These are phyloP conservation scores for Onygena corvina DNA, from an alignment of 2,329 filamentous ascomycete species.

Conservation along the genomic window DNA sequence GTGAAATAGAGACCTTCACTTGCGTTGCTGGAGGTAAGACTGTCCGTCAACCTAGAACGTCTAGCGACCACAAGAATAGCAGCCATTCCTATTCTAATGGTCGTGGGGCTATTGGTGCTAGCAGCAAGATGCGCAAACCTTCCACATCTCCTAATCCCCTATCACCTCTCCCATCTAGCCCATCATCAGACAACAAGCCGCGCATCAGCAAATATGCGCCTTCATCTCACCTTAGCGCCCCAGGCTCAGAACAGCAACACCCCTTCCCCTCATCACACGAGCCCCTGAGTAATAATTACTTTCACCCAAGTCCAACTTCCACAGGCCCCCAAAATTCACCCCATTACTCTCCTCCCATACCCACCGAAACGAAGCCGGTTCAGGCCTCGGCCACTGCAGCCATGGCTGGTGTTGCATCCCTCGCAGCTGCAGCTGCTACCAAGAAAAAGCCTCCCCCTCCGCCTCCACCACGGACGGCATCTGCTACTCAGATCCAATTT, in stretches of 20 bases:
- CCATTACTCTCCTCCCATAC: conserved; percentile 9
- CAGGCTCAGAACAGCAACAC: background rate
- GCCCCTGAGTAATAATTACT: conserved; percentile 5
- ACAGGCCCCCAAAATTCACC: background rate
- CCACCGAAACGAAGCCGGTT: background rate
- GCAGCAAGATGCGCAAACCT: conserved; percentile 26
- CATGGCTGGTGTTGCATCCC: conserved; percentile 34
- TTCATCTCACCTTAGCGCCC: background rate
- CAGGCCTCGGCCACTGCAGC: conserved; percentile 20
- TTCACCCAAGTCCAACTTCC: background rate
- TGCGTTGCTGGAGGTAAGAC: conserved; percentile 57
- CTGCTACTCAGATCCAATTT: conserved; percentile 40
- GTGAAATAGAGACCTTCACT: conserved; percentile 53
- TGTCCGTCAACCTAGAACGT: conserved; percentile 44
- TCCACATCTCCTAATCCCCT: conserved; percentile 22
- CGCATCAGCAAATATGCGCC: conserved; percentile 15
- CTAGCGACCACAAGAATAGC: conserved; percentile 39
- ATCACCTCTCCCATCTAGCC: conserved; percentile 19
- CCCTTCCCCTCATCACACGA: background rate
- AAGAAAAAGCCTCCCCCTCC: conserved; percentile 71
- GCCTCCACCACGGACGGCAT: conserved; percentile 49
- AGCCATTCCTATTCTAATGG: conserved; percentile 21
- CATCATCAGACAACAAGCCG: conserved; percentile 20
- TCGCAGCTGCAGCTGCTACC: conserved; percentile 29
- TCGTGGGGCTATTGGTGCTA: conserved; percentile 21